Evolutionary conservation across 2,329 filamentous ascomycete genomes (phyloP).

Genomic region (Mycocentrospora acerina): DNA sequence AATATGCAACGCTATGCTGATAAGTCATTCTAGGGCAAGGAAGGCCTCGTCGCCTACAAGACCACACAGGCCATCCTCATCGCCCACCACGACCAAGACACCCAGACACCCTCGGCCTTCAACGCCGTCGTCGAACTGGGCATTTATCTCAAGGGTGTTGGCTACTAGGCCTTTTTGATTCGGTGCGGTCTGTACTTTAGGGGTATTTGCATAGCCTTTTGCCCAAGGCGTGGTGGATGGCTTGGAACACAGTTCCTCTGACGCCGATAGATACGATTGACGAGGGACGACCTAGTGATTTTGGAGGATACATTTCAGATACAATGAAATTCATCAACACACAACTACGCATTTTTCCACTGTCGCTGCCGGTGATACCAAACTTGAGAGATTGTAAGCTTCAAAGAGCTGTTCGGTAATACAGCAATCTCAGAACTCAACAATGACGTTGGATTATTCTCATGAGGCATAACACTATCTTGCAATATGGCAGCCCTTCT

Average conservation of each 20-base stretch:
- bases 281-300: conserved; percentile 10
- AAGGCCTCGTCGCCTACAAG: conserved; percentile 81
- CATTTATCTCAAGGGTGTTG: conserved; percentile 78
- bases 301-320: conserved; percentile 9
- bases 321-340: conserved; percentile 14
- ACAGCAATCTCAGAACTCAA: too few relatives aligned
- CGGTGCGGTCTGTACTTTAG: conserved; percentile 38
- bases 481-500: too few relatives aligned
- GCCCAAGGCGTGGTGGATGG: conserved; percentile 8
- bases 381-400: too few relatives aligned
- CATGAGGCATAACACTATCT: too few relatives aligned
- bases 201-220: conserved; percentile 39
- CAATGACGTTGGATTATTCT: too few relatives aligned
- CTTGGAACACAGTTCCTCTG: conserved; percentile 6
- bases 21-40: conserved; percentile 62
- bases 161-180: conserved; percentile 61
- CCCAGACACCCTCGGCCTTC: conserved; percentile 73
- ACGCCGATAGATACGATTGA: conserved; percentile 11
- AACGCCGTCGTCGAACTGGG: conserved; percentile 79
- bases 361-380: too few relatives aligned
- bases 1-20: conserved; percentile 9
- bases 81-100: conserved; percentile 76
- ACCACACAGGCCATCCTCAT: conserved; percentile 87
- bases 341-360: too few relatives aligned
- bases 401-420: too few relatives aligned